Percentiles rank a stretch among this genome's conserved stretches.
These are phyloP conservation scores for Heritiera littoralis DNA, from an alignment of 345 rosid genomes.

Conservation along the genomic window DNA sequence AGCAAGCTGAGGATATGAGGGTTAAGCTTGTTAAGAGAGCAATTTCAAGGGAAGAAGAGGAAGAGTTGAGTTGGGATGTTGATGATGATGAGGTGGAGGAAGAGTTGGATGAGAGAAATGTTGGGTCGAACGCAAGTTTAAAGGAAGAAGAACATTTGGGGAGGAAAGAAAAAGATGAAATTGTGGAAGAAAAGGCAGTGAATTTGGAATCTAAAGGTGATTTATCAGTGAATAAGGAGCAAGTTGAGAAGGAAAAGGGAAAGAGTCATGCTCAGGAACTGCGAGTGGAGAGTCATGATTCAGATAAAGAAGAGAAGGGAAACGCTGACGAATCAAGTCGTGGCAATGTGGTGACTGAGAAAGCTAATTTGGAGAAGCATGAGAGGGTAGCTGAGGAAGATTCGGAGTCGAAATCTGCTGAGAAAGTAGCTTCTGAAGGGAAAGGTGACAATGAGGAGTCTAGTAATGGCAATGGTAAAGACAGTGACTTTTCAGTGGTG, in stretches of 20 bases:
- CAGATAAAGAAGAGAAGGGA: slow-evolving; percentile 17
- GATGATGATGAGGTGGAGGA: slow-evolving; percentile 46
- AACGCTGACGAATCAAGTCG: slow-evolving; percentile 27
- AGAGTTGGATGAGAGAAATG: slow-evolving; percentile 29
- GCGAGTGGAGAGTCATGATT: background rate
- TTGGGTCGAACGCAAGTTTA: slow-evolving; percentile 21
- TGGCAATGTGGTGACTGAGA: slow-evolving; percentile 23
- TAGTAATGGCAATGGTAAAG: slow-evolving; percentile 31
- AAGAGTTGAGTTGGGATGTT: slow-evolving; percentile 82
- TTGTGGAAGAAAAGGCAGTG: slow-evolving; percentile 24
- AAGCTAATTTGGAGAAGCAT: slow-evolving; percentile 28
- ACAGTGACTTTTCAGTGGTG: slow-evolving; percentile 39
- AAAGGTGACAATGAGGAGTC: slow-evolving; percentile 38
- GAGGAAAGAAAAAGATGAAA: slow-evolving; percentile 25
- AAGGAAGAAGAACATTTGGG: slow-evolving; percentile 31
- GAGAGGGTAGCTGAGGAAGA: slow-evolving; percentile 21
- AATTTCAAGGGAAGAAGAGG: slow-evolving; percentile 60
- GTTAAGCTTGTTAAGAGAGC: slow-evolving; percentile 85
- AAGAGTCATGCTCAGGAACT: slow-evolving; percentile 13
- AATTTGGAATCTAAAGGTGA: slow-evolving; percentile 30
- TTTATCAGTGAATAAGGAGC: slow-evolving; percentile 24
- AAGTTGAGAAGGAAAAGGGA: slow-evolving; percentile 23
- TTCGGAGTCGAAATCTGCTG: slow-evolving; percentile 29
- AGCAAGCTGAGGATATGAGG: slow-evolving; percentile 81
- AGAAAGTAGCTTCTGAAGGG: slow-evolving; percentile 31